These are phyloP conservation scores for Actinidia arguta DNA, from an alignment of 179 eudicot genomes.

Conservation along the genomic window DNA sequence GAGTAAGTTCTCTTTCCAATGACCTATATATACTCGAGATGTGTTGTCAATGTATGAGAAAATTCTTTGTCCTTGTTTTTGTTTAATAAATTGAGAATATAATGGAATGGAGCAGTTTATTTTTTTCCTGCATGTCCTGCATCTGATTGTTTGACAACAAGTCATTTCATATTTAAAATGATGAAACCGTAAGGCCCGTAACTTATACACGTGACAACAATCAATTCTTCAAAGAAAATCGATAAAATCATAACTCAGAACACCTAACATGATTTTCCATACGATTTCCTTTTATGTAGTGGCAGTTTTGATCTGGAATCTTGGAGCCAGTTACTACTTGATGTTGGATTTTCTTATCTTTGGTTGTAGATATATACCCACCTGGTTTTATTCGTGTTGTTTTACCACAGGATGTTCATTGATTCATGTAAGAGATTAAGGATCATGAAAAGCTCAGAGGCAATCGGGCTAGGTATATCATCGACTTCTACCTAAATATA, in stretches of 20 bases:
- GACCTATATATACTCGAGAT: background rate
- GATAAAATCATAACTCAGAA: background rate
- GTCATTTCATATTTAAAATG: background rate
- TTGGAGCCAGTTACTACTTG: background rate
- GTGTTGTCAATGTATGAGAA: background rate
- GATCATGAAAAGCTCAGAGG: constrained; percentile 80
- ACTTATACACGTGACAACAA: background rate
- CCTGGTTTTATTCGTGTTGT: constrained; percentile 14
- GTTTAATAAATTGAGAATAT: background rate
- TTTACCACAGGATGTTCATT: constrained; percentile 57
- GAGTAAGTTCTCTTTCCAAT: constrained; percentile 46
- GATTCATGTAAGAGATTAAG: constrained; percentile 66
- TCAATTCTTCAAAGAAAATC: background rate
- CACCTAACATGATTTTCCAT: background rate
- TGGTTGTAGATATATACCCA: background rate
- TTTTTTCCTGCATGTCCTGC: background rate
- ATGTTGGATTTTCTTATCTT: background rate
- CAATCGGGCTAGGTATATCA: constrained; percentile 62
- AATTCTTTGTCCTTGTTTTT: background rate
- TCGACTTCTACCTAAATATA: background rate
- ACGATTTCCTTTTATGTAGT: background rate
- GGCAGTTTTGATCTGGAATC: background rate
- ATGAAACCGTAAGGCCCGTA: background rate
- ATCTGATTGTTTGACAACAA: too few species aligned
- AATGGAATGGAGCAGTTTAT: background rate